Base-by-base conservation (phyloP, 208 protist genomes). In the Leishmania major region DNA sequence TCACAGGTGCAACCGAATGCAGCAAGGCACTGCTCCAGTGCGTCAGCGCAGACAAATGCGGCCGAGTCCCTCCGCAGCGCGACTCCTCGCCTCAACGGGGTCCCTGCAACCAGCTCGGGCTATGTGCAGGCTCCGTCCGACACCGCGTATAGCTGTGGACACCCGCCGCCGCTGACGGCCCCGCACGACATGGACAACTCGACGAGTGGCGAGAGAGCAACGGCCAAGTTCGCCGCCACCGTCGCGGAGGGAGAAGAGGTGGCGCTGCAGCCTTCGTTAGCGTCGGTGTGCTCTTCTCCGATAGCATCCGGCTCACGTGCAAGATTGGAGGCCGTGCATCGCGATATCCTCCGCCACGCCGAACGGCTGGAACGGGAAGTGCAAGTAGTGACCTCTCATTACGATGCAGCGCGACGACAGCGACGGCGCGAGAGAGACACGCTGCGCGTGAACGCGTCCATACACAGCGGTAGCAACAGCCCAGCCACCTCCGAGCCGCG, bases 371-470 rank as follows among this genome's bases (percentile, higher is more conserved):
- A 85, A 51, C 47, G 57, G 25, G 82, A 85, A 6, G 82, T 85
- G 72, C 82, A 85, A 72, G 62, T 57, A 45, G 59, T 78, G 55
- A 85, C 82, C 17, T 74, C 70, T 62, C 82, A 64, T 45, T 53
- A 85, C 62, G 77, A 85, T 67, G 70, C 82, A 45, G 64, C 82
- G 47, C 82, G 79, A 55, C 76, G 82, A 64, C 76, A 81, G 72
- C 82, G 82, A 1, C 66, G 82, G 51, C 82, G 82, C 11, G 77
- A 85, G 71, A 69, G 70, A 45, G 77, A 85, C 17, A 78, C 73
- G 6, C 75, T 85, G 22, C 82, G 82, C 28, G 82, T 78, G 40
- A 85, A 85, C 25, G 77, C 72, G 3, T 35, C 77, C 22, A 8
- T 79, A 47, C 76, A 71, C 76, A 79, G 76, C 76, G 75, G 57